These are phyloP conservation scores for Blastomyces gilchristii DNA, from an alignment of 2,329 filamentous ascomycete genomes.

Conservation along the genomic window DNA sequence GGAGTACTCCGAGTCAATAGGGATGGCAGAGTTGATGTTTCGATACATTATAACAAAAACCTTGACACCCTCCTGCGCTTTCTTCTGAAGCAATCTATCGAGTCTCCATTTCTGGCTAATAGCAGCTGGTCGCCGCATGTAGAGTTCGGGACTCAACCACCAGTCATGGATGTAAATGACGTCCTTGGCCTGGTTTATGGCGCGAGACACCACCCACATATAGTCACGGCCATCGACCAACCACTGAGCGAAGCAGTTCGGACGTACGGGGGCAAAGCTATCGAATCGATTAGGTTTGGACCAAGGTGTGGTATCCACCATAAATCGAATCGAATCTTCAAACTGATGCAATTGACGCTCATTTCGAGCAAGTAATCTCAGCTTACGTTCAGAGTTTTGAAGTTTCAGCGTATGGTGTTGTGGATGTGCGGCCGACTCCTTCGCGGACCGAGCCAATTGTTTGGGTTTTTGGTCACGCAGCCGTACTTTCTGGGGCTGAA, in stretches of 20 bases:
- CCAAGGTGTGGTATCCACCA: slow-evolving; percentile 77
- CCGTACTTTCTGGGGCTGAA: slow-evolving; percentile 61
- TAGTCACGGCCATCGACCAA: slow-evolving; percentile 94
- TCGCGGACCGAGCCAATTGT: slow-evolving; percentile 55
- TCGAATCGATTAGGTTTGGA: slow-evolving; percentile 70
- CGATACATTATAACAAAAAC: slow-evolving; percentile 83
- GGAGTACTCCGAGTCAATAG: slow-evolving; percentile 96
- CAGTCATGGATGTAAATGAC: slow-evolving; percentile 90
- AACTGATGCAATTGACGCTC: slow-evolving; percentile 86
- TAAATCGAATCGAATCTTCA: slow-evolving; percentile 80
- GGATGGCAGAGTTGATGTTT: slow-evolving; percentile 92
- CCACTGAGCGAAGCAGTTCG: slow-evolving; percentile 87
- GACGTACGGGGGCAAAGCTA: slow-evolving; percentile 81
- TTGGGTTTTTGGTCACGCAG: slow-evolving; percentile 41
- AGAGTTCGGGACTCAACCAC: slow-evolving; percentile 92
- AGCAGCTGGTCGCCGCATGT: slow-evolving; percentile 69
- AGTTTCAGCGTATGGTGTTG: slow-evolving; percentile 80
- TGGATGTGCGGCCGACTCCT: slow-evolving; percentile 48
- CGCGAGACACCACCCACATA: slow-evolving; percentile 85
- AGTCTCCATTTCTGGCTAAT: slow-evolving; percentile 76
- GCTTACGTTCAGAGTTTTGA: slow-evolving; percentile 82
- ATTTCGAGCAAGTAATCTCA: slow-evolving; percentile 83
- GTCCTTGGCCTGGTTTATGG: slow-evolving; percentile 81
- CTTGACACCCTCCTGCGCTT: slow-evolving; percentile 85
- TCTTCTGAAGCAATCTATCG: slow-evolving; percentile 76